phyloP scores from a whole-genome alignment of 2,329 filamentous ascomycete genomes.

The Emericellopsis atlantica region DNA sequence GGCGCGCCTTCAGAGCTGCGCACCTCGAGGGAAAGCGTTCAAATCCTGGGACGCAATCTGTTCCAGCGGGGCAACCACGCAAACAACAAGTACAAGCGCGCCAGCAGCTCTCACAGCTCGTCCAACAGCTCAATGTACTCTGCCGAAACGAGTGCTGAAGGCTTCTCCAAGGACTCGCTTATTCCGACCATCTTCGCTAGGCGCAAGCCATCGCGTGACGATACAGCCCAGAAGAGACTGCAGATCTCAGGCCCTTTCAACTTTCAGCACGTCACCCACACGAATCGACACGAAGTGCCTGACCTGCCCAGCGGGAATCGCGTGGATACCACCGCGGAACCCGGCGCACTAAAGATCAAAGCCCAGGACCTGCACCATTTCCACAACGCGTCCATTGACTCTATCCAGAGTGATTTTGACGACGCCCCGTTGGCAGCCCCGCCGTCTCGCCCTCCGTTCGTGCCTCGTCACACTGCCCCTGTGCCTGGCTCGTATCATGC shows the following conservation, averaged over 20 bases:
- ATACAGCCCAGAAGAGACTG: slow-evolving; percentile 23
- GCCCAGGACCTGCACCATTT: slow-evolving; percentile 30
- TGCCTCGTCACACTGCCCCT: slow-evolving; percentile 8
- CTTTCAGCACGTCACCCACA: slow-evolving; percentile 53
- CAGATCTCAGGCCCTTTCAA: slow-evolving; percentile 54
- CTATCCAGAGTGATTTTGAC: neutral
- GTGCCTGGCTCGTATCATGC: slow-evolving; percentile 17
- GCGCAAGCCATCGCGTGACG: slow-evolving; percentile 26
- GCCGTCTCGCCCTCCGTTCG: slow-evolving; percentile 8
- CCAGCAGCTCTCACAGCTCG: slow-evolving; percentile 34
- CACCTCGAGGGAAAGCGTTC: slow-evolving; percentile 46
- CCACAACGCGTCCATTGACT: slow-evolving; percentile 25
- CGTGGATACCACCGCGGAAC: slow-evolving; percentile 18
- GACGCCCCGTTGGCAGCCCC: slow-evolving; percentile 12
- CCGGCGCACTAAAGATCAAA: slow-evolving; percentile 11
- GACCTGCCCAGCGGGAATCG: slow-evolving; percentile 25
- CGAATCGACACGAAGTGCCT: slow-evolving; percentile 33
- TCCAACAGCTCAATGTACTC: slow-evolving; percentile 35
- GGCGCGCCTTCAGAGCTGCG: slow-evolving; percentile 39
- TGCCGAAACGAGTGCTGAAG: slow-evolving; percentile 24
- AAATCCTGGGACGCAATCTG: slow-evolving; percentile 45
- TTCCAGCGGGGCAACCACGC: slow-evolving; percentile 38
- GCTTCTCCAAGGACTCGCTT: slow-evolving; percentile 27
- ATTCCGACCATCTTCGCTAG: slow-evolving; percentile 39
- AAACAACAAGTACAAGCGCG: slow-evolving; percentile 30